Conservation (phyloP, 352 stramenopile species). For the Phytophthora hibernalis region DNA sequence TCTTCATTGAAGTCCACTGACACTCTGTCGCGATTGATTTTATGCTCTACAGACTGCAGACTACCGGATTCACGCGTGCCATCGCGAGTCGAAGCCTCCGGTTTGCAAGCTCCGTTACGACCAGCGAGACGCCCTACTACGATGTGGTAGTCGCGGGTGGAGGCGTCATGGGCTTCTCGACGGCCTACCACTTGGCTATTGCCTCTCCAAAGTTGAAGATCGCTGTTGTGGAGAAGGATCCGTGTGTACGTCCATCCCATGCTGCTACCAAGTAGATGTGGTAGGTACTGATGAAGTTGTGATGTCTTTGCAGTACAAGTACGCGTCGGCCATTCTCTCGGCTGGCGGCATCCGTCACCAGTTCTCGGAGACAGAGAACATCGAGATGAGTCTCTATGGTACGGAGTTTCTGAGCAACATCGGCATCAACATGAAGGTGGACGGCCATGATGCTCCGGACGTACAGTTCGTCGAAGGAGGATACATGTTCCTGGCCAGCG, state of each 20-base stretch:
- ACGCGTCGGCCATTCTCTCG: conserved; percentile 81
- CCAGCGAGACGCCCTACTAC: conserved; percentile 50
- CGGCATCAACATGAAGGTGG: conserved; percentile 58
- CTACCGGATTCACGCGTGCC: conserved; percentile 20
- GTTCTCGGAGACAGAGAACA: conserved; percentile 81
- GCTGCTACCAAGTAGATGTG: not conserved
- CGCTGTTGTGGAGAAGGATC: conserved; percentile 77
- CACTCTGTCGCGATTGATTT: conserved; percentile 8
- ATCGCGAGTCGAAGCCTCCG: conserved; percentile 25
- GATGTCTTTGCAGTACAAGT: conserved; percentile 71
- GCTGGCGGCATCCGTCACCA: conserved; percentile 83
- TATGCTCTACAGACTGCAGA: conserved; percentile 30
- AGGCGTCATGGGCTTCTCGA: conserved; percentile 88
- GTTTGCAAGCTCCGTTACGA: conserved; percentile 35
- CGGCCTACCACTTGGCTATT: conserved; percentile 81
- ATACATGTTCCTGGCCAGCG: conserved; percentile 83
- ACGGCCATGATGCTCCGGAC: conserved; percentile 63
- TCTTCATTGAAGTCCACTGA: not conserved
- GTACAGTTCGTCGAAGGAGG: conserved; percentile 83
- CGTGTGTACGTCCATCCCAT: conserved; percentile 46
- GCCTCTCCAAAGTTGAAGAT: conserved; percentile 76
- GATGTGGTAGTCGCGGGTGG: conserved; percentile 84
- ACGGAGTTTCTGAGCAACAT: conserved; percentile 71
- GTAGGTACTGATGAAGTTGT: conserved; percentile 17
- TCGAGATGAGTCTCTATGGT: conserved; percentile 84